Evolutionary conservation across 345 rosid genomes (phyloP).

Genomic region (Noccaea bulbosa): DNA sequence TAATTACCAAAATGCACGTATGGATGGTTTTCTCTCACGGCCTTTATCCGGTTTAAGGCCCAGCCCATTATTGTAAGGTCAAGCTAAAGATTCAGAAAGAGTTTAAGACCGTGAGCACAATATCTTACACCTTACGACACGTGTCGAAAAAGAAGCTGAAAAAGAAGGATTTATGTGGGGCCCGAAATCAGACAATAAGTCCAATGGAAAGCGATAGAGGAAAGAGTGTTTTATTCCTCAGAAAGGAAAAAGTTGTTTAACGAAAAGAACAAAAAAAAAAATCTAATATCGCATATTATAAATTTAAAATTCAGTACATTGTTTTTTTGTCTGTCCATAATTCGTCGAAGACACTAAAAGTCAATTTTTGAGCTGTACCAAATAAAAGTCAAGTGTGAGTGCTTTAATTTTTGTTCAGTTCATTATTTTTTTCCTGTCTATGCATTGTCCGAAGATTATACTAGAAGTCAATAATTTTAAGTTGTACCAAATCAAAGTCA

Average conservation of each 20-base stretch:
- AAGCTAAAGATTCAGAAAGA: background rate
- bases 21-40: background rate
- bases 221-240: background rate
- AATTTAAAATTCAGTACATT: background rate
- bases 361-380: background rate
- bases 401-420: too few relatives aligned
- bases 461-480: background rate
- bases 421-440: background rate
- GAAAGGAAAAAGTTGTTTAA: background rate
- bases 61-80: background rate
- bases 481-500: background rate
- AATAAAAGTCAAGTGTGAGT: conserved; percentile 15
- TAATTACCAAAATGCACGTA: background rate
- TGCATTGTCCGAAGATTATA: background rate
- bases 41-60: background rate
- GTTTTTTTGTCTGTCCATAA: background rate
- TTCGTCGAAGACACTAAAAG: background rate
- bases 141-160: background rate
- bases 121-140: background rate
- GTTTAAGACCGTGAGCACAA: background rate
- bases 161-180: background rate
- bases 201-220: conserved; percentile 1
- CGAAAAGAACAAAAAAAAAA: background rate
- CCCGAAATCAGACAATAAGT: conserved; percentile 2
- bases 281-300: background rate